These are phyloP conservation scores for Escallonia rubra DNA, from an alignment of 129 eudicot genomes.

Conservation along the genomic window DNA sequence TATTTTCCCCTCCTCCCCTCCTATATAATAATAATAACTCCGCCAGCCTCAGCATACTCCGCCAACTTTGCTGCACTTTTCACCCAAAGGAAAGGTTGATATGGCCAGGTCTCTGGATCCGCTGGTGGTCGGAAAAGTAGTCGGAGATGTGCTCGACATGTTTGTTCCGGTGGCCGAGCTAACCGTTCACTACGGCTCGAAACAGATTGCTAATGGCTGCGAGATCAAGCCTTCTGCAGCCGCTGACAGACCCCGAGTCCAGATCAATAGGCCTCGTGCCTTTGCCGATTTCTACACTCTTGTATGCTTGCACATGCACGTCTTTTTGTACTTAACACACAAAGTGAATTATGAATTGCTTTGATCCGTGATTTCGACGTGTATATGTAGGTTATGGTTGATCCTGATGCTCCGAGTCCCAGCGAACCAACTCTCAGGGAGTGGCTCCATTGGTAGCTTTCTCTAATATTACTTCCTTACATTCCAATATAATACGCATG, in stretches of 20 bases:
- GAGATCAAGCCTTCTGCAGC: conserved; percentile 22
- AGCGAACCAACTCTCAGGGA: conserved; percentile 32
- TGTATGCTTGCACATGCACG: conserved; percentile 2
- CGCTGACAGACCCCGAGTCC: conserved; percentile 19
- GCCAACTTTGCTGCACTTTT: too few species aligned
- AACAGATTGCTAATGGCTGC: conserved; percentile 19
- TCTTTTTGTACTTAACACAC: too few species aligned
- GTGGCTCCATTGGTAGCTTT: conserved; percentile 31
- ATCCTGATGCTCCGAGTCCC: conserved; percentile 50
- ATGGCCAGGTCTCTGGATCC: conserved; percentile 19
- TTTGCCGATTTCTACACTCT: conserved; percentile 20
- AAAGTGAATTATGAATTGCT: too few species aligned
- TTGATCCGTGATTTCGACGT: too few species aligned
- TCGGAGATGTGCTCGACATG: conserved; percentile 36
- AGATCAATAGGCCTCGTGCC: conserved; percentile 3
- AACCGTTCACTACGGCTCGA: conserved; percentile 9
- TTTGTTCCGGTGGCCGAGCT: conserved; percentile 22
- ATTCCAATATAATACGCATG: too few species aligned
- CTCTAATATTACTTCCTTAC: background rate
- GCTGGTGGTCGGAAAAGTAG: conserved; percentile 22
- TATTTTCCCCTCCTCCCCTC: background rate
- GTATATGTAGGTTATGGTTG: conserved; percentile 30
- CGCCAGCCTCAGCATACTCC: too few species aligned
- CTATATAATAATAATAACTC: too few species aligned
- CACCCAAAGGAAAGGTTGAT: background rate